Base-by-base conservation (phyloP, 495 filamentous ascomycete genomes). In the Aspergillus ostianus region DNA sequence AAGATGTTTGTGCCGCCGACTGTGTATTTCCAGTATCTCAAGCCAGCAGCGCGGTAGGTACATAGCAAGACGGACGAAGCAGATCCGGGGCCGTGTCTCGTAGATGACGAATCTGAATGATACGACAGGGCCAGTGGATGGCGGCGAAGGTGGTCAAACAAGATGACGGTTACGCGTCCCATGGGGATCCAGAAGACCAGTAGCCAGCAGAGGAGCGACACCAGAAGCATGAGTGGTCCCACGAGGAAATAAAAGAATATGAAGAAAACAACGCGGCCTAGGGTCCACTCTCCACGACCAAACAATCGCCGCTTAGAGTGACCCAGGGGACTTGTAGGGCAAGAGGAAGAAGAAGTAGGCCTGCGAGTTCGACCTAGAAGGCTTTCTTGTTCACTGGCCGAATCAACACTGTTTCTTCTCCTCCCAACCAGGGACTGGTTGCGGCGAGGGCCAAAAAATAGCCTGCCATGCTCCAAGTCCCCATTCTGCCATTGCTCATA, bases 401-500 rank as follows among this genome's bases (percentile, higher is more conserved):
- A 97, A 70, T 97, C 93, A 48, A 96, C 80, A 66, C 93, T 97
- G 61, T 88, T 86, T 63, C 94, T 85, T 62, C 92, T 88, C 36
- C 91, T 86, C n/a, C 94, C 94, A 46, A 98, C 77, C 53, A 98
- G 85, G 12, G 91, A 93, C 60, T 91, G 84, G 56, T 77, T 76
- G 56, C 85, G 86, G 61, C 84, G 84, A 17, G 94, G 94, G 6
- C 94, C 95, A 71, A 99, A 99, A 79, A 98, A 98, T 9, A 97
- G 83, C 15, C 93, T 82, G 4, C 94, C 94, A 73, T 97, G 90
- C 73, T 99, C 94, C 41, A 99, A 77, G 69, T 99, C 94, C 44
- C 94, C 94, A 65, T 88, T 96, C 70, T 99, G 94, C 94, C 94
- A 99, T 71, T 96, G 93, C 71, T 98, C 94, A 73, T 99, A 99